Evolutionary conservation across 139 green algal species (phyloP).

Genomic region (Auxenochlorella pyrenoidosa): DNA sequence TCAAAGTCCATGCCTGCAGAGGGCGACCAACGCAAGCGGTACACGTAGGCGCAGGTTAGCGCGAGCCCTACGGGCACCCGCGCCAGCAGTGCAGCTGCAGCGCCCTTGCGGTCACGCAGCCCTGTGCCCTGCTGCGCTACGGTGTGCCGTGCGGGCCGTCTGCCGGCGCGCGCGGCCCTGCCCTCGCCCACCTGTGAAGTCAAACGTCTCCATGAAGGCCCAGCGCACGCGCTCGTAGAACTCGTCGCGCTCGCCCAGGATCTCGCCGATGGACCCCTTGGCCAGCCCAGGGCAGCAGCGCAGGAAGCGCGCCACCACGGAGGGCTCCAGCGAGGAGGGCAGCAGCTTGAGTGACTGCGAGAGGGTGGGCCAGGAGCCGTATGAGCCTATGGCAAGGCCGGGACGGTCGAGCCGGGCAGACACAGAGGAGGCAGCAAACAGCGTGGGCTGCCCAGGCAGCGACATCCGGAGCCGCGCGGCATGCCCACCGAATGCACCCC

Average conservation of each 20-base stretch:
- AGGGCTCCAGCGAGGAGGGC: slow-evolving; percentile 59
- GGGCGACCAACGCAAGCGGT: background rate
- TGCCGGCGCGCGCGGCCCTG: too few species aligned
- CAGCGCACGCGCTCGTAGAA: slow-evolving; percentile 86
- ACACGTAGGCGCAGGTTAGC: background rate
- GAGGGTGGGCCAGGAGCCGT: background rate
- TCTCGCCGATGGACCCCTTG: slow-evolving; percentile 90
- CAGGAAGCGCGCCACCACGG: slow-evolving; percentile 85
- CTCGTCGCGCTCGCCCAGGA: slow-evolving; percentile 89
- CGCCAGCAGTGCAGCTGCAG: too few species aligned
- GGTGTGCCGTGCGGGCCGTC: too few species aligned
- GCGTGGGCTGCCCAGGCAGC: too few species aligned
- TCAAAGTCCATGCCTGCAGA: slow-evolving; percentile 75
- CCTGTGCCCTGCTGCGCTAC: too few species aligned
- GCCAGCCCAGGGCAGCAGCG: slow-evolving; percentile 85
- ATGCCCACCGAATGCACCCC: background rate
- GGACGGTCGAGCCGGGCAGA: too few species aligned
- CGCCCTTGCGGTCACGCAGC: too few species aligned
- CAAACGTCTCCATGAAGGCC: slow-evolving; percentile 75
- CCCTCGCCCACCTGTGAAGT: slow-evolving; percentile 65
- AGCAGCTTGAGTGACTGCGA: slow-evolving; percentile 83
- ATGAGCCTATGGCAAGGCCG: too few species aligned
- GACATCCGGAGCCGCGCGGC: too few species aligned
- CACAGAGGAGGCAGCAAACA: too few species aligned
- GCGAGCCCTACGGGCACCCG: too few species aligned